Evolutionary conservation across 352 stramenopile species (phyloP), one percentile per base, ranked within the genome.

Genomic region (Phytophthora capsici): DNA sequence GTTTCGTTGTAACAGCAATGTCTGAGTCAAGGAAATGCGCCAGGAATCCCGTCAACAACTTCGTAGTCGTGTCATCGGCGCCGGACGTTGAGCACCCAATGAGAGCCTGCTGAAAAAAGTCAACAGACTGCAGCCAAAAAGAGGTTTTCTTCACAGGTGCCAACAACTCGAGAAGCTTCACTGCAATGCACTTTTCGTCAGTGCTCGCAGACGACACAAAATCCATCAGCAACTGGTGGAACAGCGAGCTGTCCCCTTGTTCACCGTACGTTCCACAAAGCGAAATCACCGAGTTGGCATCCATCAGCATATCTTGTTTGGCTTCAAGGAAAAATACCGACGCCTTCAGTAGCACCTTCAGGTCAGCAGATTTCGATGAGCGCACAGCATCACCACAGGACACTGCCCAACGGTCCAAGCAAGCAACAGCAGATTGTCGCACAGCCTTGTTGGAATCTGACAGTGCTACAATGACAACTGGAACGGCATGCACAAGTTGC

Each of bases 231-330:
- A 88, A 38, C 28, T 84, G 75, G 48, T 79, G 69, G 19, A 90
- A 86, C 10, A 63, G 47, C 14, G 52, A 57, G 38, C 66, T 78
- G 6, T 79, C 73, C 20, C 44, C 25, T 10, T 75, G 68, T 16
- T 36, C 38, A 25, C 71, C 57, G 51, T 83, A 86, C 25, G 68
- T 73, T 19, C 78, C 79, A 51, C 76, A 90, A 26, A 93, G 70
- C 7, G 77, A 73, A 32, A 66, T 26, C 2, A 93, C 64, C 5
- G 87, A 86, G 45, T 73, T 73, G 7, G 59, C 61, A 65, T 96
- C 88, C 84, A 94, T 93, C 22, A 80, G 6, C 28, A 96, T 89
- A 52, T 96, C 88, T 32, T 87, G 67, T 49, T 90, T 90, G 14
- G 81, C 81, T 12, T 84, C 51, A 10, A 93, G 16, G 2, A 96